Evolutionary conservation across 352 stramenopile species (phyloP), one percentile per base, ranked within the genome.

Genomic region (Globisporangium nagaii): DNA sequence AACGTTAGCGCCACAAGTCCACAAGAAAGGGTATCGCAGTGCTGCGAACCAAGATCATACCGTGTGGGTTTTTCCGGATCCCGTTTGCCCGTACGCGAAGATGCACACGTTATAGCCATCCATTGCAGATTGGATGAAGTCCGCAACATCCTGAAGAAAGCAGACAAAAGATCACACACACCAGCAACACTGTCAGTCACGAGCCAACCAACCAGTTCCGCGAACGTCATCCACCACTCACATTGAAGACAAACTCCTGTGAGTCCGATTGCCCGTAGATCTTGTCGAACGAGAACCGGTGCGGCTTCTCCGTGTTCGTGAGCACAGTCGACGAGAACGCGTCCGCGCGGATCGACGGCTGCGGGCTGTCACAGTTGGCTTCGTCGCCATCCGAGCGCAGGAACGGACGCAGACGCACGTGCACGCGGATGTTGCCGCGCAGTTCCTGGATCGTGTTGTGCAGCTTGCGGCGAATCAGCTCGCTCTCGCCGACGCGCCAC

Each of bases 401-500:
- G 56, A 98, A 93, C 11, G 95, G 96, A 47, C 96, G 84, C 63
- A 99, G 66, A 2, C 96, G 79, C 11, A 97, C 95, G 65, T 98
- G 98, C 3, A 99, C 97, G 32, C 98, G 90, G 63, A 99, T 97
- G 61, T 99, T 99, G 37, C 97, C 98, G 22, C 97, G 87, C 24
- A 99, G 76, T 62, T 99, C 97, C 75, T 99, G 96, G 42, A 99
- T 98, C n/a, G 88, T 90, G 75, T 99, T 99, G 79, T 99, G 97
- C 63, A 99, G 84, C 51, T 98, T 90, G 17, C 97, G 81, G 5
- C 97, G 85, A 25, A 96, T 60, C 2, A 77, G 65, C 43, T 91
- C 83, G 12, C 76, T 67, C 50, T 90, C 79, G 12, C 67, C 68
- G 7, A 90, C 58, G 37, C 82, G 75, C 35, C 62, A 50, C 52